Conservation (phyloP, 192 early-diverging fungal genomes). For the Coemansia sp. region DNA sequence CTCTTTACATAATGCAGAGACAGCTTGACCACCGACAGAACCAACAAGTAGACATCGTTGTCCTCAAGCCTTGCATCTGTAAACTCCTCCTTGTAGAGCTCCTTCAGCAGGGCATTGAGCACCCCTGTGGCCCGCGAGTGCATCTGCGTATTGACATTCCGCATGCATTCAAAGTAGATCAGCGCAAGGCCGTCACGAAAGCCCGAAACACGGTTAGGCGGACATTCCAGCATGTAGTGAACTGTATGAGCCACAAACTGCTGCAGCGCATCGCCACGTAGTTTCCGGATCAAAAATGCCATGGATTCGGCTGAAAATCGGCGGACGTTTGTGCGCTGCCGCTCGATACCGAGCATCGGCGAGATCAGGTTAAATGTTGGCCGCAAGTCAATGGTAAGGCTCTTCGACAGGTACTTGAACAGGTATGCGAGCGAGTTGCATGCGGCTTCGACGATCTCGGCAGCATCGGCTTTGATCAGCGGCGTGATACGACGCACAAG, state of each 20-base stretch:
- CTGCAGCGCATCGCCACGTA: conserved; percentile 60
- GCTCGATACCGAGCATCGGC: conserved; percentile 68
- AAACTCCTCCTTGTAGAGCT: conserved; percentile 33
- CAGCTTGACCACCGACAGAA: conserved; percentile 35
- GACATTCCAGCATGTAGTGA: conserved; percentile 36
- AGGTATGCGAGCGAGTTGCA: conserved; percentile 88
- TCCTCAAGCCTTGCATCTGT: conserved; percentile 18
- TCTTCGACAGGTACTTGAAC: conserved; percentile 83
- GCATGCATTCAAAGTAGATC: conserved; percentile 82
- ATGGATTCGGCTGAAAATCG: conserved; percentile 91
- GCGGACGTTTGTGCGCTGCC: conserved; percentile 73
- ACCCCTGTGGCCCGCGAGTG: conserved; percentile 58
- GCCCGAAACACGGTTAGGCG: conserved; percentile 30
- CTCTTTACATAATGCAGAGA: conserved; percentile 30
- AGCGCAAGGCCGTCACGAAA: conserved; percentile 77
- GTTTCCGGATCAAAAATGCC: conserved; percentile 85
- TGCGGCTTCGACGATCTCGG: conserved; percentile 76
- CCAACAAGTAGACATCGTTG: conserved; percentile 24
- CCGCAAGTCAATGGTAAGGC: conserved; percentile 67
- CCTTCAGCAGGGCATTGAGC: conserved; percentile 37
- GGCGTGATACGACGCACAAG: conserved; percentile 68
- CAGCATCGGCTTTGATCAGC: conserved; percentile 64
- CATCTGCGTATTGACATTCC: conserved; percentile 60
- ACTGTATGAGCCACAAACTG: conserved; percentile 66
- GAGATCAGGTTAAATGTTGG: conserved; percentile 77